Conservation (phyloP, 805 yeast genomes). For the Candida awuae region DNA sequence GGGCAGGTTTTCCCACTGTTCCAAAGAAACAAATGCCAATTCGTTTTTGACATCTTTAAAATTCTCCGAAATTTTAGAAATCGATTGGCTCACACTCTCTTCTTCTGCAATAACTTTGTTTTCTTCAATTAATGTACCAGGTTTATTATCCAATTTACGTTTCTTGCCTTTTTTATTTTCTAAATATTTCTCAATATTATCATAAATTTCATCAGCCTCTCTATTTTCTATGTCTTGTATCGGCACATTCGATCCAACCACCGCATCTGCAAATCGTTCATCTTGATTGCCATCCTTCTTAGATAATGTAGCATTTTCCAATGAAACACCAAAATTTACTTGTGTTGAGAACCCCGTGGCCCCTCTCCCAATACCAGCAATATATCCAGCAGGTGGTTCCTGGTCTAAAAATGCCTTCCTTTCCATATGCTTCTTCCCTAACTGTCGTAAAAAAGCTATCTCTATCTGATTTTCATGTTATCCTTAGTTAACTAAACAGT, state of each 20-base stretch:
- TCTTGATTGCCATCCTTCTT: not conserved
- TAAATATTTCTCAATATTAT: conserved; percentile 50
- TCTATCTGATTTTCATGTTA: not conserved
- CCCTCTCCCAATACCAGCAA: conserved; percentile 92
- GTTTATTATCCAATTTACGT: conserved; percentile 16
- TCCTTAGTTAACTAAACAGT: not conserved
- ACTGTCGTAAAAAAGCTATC: not conserved
- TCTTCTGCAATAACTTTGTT: conserved; percentile 13
- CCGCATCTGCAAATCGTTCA: conserved; percentile 25
- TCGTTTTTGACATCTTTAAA: conserved; percentile 64
- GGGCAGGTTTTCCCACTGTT: conserved; percentile 77
- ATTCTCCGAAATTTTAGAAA: conserved; percentile 37
- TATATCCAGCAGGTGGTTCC: conserved; percentile 82
- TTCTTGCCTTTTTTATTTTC: conserved; percentile 27
- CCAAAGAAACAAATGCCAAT: conserved; percentile 48
- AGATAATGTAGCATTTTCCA: not conserved
- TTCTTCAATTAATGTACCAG: conserved; percentile 5
- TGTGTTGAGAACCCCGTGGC: conserved; percentile 89
- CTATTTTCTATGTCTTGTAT: conserved; percentile 42
- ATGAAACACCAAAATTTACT: conserved; percentile 57
- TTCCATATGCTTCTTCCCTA: conserved; percentile 34
- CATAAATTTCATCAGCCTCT: conserved; percentile 71
- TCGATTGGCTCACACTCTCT: conserved; percentile 20
- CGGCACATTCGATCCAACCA: conserved; percentile 1
- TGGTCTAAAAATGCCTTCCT: conserved; percentile 65